Conservation (phyloP, 495 filamentous ascomycete genomes). For the Friedmanniomyces simplex region DNA sequence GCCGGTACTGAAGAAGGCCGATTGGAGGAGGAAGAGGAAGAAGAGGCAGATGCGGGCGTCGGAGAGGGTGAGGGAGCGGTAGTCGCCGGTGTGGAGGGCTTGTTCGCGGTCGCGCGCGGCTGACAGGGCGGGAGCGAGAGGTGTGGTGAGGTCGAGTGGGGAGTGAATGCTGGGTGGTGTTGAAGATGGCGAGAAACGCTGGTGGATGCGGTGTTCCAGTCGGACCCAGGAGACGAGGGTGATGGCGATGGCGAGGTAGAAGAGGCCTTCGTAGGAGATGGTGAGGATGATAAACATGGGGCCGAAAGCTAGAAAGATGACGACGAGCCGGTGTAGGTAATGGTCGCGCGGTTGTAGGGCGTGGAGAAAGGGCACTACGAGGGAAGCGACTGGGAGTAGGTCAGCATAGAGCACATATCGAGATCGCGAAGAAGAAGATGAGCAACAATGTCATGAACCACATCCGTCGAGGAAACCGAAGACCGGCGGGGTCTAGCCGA, state of each 20-base stretch:
- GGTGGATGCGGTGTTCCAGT: conserved; percentile 71
- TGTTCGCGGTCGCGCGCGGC: conserved; percentile 16
- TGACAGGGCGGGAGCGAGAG: conserved; percentile 20
- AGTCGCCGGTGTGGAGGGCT: conserved; percentile 27
- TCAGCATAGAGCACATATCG: conserved; percentile 3
- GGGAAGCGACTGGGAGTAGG: conserved; percentile 50
- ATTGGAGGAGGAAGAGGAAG: conserved; percentile 89
- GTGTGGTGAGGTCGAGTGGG: conserved; percentile 24
- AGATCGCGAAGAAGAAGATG: background rate
- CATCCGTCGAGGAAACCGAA: background rate
- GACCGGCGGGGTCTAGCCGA: background rate
- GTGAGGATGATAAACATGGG: conserved; percentile 93
- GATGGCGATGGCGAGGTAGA: conserved; percentile 82
- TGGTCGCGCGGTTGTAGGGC: conserved; percentile 70
- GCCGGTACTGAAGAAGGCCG: conserved; percentile 94
- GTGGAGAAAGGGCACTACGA: conserved; percentile 72
- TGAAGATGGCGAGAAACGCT: conserved; percentile 33
- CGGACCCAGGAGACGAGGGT: conserved; percentile 82
- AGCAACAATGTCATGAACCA: background rate
- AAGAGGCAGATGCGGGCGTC: conserved; percentile 84
- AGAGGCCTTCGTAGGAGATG: conserved; percentile 95
- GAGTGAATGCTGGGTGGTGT: background rate
- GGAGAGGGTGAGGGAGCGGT: conserved; percentile 64
- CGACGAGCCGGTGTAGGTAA: conserved; percentile 79
- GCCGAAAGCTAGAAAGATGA: conserved; percentile 87